A percentile compares a stretch with the other conserved stretches of the same genome.
These are phyloP conservation scores for Viola pubescens DNA, from an alignment of 441 rosid genomes.

Conservation along the genomic window DNA sequence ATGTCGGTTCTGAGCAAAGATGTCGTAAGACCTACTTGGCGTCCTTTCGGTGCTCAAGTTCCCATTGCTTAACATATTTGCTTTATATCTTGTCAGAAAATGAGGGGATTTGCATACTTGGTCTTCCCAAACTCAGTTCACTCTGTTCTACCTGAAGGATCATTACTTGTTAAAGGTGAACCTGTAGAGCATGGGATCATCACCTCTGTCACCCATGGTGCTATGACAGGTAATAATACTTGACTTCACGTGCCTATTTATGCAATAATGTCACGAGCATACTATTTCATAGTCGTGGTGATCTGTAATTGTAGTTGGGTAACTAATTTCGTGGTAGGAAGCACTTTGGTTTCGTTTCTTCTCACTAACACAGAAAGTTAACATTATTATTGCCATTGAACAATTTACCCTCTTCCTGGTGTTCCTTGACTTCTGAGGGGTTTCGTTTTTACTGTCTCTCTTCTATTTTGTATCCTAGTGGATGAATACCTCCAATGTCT, in stretches of 20 bases:
- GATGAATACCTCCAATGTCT: conserved; percentile 66
- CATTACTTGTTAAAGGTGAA: conserved; percentile 40
- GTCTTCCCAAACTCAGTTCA: conserved; percentile 69
- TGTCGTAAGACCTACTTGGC: neutral
- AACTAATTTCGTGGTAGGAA: no score
- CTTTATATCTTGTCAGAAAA: conserved; percentile 43
- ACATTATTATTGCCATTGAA: no score
- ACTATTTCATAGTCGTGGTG: neutral
- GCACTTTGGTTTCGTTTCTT: no score
- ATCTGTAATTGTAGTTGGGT: no score
- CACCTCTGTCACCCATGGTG: conserved; percentile 77
- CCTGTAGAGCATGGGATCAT: conserved; percentile 63
- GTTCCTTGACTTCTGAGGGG: no score
- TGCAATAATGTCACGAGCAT: neutral
- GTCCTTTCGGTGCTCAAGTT: neutral
- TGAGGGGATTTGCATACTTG: conserved; percentile 70
- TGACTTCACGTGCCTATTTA: neutral
- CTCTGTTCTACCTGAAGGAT: conserved; percentile 50
- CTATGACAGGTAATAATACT: conserved; percentile 40
- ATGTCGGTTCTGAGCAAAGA: no score
- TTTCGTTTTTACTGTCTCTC: conserved; percentile 2
- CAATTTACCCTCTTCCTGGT: no score
- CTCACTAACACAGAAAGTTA: no score
- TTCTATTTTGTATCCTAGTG: conserved; percentile 33
- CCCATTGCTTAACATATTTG: neutral